Evolutionary conservation across 345 rosid species (phyloP).

Genomic region (Sonneratia alba): DNA sequence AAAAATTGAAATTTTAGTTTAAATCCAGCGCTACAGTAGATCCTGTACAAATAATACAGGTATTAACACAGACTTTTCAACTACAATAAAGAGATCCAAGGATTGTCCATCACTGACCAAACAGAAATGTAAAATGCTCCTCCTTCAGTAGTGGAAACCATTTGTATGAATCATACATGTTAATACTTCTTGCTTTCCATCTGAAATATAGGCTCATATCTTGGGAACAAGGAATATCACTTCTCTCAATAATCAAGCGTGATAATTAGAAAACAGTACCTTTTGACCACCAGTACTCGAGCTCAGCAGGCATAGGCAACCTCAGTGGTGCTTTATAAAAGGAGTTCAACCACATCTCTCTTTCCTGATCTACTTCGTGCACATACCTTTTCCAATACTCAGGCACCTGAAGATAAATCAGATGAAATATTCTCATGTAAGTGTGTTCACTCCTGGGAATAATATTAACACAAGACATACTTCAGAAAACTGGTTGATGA

Average conservation of each 20-base stretch:
- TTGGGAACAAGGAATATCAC: background rate
- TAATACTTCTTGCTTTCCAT: background rate
- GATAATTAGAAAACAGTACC: constrained; percentile 25
- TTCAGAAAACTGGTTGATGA: constrained; percentile 81
- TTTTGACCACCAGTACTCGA: constrained; percentile 88
- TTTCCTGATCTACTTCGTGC: constrained; percentile 80
- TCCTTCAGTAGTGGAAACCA: background rate
- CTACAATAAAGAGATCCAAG: background rate
- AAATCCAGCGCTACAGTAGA: background rate
- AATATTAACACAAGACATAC: constrained; percentile 26
- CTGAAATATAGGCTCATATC: background rate
- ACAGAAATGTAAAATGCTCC: background rate
- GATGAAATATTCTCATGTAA: background rate
- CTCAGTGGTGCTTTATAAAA: constrained; percentile 86
- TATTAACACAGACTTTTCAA: background rate
- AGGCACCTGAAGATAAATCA: constrained; percentile 49
- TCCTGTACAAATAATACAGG: background rate
- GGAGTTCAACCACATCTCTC: constrained; percentile 92
- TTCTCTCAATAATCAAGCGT: background rate
- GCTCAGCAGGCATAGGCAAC: constrained; percentile 93
- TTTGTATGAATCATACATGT: background rate
- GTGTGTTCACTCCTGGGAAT: background rate
- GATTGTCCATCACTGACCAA: background rate
- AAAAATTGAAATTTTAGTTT: background rate
- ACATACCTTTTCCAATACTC: constrained; percentile 87